Evolutionary conservation across 2,329 filamentous ascomycete species (phyloP).

Genomic region (Sclerotinia minor): DNA sequence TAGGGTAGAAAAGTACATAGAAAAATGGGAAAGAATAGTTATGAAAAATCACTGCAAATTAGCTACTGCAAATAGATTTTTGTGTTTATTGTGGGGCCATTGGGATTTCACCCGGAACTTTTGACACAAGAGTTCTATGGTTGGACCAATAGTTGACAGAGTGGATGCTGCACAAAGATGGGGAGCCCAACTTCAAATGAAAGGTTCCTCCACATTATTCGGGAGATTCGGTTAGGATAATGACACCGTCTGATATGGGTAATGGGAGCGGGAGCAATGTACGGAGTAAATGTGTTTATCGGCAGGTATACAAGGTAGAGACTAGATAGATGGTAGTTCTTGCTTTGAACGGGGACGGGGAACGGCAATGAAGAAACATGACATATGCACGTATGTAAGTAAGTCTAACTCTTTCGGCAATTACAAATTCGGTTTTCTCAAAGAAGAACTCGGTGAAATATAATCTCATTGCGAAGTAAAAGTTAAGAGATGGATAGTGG

Average conservation of each 20-base stretch:
- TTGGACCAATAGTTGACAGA: background rate
- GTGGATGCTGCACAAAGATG: constrained; percentile 16
- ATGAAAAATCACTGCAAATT: constrained; percentile 3
- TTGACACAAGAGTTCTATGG: constrained; percentile 4
- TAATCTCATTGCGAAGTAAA: background rate
- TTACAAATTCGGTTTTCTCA: background rate
- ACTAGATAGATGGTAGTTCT: background rate
- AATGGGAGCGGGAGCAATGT: constrained; percentile 6
- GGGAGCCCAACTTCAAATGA: constrained; percentile 18
- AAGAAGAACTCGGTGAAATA: constrained; percentile 5
- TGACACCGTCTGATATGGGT: constrained; percentile 16
- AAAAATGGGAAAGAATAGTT: background rate
- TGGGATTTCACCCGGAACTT: constrained; percentile 19
- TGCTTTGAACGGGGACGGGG: constrained; percentile 1
- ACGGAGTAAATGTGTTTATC: background rate
- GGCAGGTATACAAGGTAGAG: background rate
- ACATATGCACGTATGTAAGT: background rate
- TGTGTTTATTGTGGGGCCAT: constrained; percentile 18
- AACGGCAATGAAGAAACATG: background rate
- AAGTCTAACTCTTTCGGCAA: background rate
- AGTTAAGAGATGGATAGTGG: constrained; percentile 15
- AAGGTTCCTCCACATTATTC: constrained; percentile 19
- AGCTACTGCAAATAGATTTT: constrained; percentile 2
- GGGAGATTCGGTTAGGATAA: constrained; percentile 8
- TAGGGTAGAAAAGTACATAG: background rate